Evolutionary conservation across 1,139 yeast genomes (phyloP), one percentile per base, ranked within the genome.

Genomic region (Lizanozyma gosingica): DNA sequence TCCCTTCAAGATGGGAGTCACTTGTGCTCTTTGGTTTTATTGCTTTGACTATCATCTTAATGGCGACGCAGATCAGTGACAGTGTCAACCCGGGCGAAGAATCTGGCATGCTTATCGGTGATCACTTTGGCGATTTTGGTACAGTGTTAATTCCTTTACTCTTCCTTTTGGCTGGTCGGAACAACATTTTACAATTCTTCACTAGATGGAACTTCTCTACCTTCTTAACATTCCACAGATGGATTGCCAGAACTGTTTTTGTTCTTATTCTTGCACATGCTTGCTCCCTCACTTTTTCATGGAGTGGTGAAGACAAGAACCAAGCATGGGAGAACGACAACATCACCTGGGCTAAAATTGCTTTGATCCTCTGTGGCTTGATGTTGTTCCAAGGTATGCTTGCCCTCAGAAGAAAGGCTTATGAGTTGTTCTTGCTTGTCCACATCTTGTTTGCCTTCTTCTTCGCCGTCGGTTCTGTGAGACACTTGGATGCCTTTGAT

Each of bases 131-230:
- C 11, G 29, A 6, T 6, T 22, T 6, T 22, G 29, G 9, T 11
- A 22, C 29, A 22, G 29, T 22, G 11, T 22, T 22, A 45, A 53
- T 74, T 50, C 84, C 83, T 0, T 49, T 78, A 11, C 50, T 79
- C 18, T 62, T 78, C 35, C 52, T 76, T 33, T 69, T 80, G 60
- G 83, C 80, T 0, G 83, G 85, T 3, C 63, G 88, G 49, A 79
- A 72, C 56, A 80, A 80, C 53, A 57, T 80, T 40, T 54, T 80
- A 34, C 71, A 75, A 44, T 63, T 68, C 61, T 38, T 76, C 4
- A 79, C 86, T 0, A 76, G 83, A 17, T 71, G 83, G 76, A 71
- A 79, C 33, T 76, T 73, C 49, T 68, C 81, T 15, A 69, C 80
- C 1, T 79, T 75, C 49, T 74, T 77, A 37, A 60, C 76, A 22